Base-by-base conservation (phyloP, 2,329 filamentous ascomycete genomes). In the Cordyceps cicadae region DNA sequence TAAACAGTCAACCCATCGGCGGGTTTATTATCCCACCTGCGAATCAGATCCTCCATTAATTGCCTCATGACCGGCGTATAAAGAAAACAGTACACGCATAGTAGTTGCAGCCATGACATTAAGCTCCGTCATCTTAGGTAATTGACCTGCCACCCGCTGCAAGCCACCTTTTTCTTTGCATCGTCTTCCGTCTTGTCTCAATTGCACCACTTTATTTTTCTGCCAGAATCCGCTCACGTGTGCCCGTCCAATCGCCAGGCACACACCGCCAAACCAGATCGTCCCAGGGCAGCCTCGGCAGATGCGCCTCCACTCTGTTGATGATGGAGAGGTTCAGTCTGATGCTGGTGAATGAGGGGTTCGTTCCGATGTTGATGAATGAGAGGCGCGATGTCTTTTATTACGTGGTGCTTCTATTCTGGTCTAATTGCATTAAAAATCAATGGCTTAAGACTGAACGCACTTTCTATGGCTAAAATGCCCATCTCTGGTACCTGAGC, bases 211-310 rank as follows among this genome's bases (percentile, higher is more conserved):
- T 19, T 15, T 39, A 17, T 56, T 56, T 49, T 56, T 56, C 54
- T 56, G 54, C 54, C 54, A 29, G 26, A 14, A 21, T 32, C 52
- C n/a, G 14, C 54, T 56, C 54, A 56, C 54, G 54, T 56, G 54
- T n/a, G n/a, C 43, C n/a, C 29, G 37, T 29, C 34, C 21, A 43
- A 24, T 21, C 21, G 14, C 37, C 52, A 54, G 39, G 52, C 43
- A 46, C 54, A 56, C 54, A 56, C 54, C 54, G 54, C 54, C 43
- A 46, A 56, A 56, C 17, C 41, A 46, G 54, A 56, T 56, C 54
- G 26, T 15, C 52, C 53, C 45, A 34, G 53, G 39, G 39, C 45
- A 43, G 39, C 39, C 41, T 24, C 41, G 54, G 54, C 54, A 56
- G 54, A 56, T 56, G 41, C 34, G 34, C 34, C 34, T 37, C 34